These are phyloP conservation scores for Trametes sanguinea DNA, from an alignment of 768 basidiomycete genomes.

Conservation along the genomic window DNA sequence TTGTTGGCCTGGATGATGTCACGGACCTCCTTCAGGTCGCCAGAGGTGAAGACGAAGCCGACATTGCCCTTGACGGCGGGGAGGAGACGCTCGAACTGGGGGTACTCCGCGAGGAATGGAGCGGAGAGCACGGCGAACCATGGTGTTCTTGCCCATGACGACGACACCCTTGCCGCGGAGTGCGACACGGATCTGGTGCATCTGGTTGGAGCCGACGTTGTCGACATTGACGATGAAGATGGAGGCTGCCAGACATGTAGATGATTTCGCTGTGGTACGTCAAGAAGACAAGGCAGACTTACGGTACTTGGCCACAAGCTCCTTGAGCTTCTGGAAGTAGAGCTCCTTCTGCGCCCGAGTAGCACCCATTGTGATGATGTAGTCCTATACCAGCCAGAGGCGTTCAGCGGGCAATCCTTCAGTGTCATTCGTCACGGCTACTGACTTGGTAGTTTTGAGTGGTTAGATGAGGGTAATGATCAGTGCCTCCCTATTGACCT, in stretches of 20 bases:
- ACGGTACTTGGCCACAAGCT: constrained; percentile 90
- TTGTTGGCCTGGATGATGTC: constrained; percentile 95
- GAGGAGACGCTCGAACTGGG: constrained; percentile 94
- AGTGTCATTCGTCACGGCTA: not conserved
- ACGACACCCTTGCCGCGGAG: constrained; percentile 97
- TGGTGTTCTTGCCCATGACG: constrained; percentile 99
- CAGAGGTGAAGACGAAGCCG: constrained; percentile 95
- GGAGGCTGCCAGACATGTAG: constrained; percentile 60
- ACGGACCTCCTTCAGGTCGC: constrained; percentile 93
- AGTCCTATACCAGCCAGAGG: constrained; percentile 4
- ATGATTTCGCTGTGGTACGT: not conserved
- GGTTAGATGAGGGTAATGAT: constrained; percentile 22
- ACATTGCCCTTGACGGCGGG: constrained; percentile 97
- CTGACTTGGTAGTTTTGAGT: constrained; percentile 13
- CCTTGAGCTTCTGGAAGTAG: constrained; percentile 94
- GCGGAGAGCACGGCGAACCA: constrained; percentile 98
- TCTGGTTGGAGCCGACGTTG: constrained; percentile 99
- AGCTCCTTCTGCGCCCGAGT: constrained; percentile 85
- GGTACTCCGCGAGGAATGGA: constrained; percentile 88
- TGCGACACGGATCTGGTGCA: constrained; percentile 95
- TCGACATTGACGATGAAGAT: constrained; percentile 99
- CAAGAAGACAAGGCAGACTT: constrained; percentile 35
- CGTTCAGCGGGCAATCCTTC: not conserved
- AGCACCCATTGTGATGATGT: constrained; percentile 75
- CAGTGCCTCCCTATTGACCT: constrained; percentile 94